Evolutionary conservation across 495 filamentous ascomycete species (phyloP).

Genomic region (Xylaria telfairii): DNA sequence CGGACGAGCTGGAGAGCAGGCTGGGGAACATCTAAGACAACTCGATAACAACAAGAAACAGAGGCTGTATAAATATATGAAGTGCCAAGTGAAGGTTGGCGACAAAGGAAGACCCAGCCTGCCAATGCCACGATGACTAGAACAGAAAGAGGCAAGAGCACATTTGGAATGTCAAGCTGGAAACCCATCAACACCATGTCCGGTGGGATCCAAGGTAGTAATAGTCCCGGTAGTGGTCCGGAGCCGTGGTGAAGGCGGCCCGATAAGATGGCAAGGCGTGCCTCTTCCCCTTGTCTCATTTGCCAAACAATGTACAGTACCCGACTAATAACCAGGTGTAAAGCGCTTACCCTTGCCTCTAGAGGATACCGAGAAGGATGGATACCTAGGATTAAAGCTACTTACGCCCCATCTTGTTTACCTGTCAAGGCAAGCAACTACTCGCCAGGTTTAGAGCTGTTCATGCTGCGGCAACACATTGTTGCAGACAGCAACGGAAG

Average conservation of each 20-base stretch:
- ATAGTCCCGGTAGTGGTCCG: constrained; percentile 7
- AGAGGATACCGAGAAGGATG: not conserved
- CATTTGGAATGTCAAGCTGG: constrained; percentile 11
- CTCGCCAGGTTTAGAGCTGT: not conserved
- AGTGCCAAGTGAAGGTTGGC: constrained; percentile 22
- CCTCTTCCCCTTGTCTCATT: constrained; percentile 4
- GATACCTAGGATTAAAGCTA: not conserved
- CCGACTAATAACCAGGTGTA: not conserved
- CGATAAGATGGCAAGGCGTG: constrained; percentile 1
- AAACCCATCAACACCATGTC: not conserved
- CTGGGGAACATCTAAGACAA: constrained; percentile 1
- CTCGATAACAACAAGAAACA: not conserved
- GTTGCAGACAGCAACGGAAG: not conserved
- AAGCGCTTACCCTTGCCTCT: not conserved
- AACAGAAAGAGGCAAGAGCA: constrained; percentile 18
- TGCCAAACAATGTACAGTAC: not conserved
- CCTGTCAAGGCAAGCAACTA: not conserved
- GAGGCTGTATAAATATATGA: constrained; percentile 11
- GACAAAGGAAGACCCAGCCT: constrained; percentile 4
- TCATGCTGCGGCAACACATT: not conserved
- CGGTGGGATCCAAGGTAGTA: not conserved
- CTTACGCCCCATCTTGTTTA: not conserved
- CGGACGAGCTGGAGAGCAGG: not conserved
- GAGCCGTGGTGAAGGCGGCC: constrained; percentile 20
- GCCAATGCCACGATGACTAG: constrained; percentile 14